These are phyloP conservation scores for Pseudozyma tsukubaensis DNA, from an alignment of 1,284 basidiomycete genomes.

Conservation along the genomic window DNA sequence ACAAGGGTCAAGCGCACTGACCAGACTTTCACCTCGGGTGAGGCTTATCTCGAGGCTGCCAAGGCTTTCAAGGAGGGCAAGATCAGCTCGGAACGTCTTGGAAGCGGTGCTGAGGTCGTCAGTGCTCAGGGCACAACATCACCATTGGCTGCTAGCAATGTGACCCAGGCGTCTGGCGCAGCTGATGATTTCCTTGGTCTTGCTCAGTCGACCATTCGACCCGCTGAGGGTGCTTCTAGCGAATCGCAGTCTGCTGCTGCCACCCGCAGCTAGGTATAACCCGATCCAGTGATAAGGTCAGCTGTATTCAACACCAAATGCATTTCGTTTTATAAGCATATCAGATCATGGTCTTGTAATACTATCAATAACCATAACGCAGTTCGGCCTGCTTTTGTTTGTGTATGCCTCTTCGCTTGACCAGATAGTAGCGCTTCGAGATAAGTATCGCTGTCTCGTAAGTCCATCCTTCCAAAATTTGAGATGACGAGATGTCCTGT, in stretches of 20 bases:
- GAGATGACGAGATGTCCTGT: too few species aligned
- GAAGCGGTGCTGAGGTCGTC: conserved; percentile 8
- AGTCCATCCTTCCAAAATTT: too few species aligned
- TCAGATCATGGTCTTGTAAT: too few species aligned
- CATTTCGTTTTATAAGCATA: not conserved
- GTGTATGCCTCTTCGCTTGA: too few species aligned
- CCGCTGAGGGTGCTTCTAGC: conserved; percentile 7
- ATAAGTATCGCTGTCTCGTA: too few species aligned
- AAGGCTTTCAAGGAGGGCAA: conserved; percentile 44
- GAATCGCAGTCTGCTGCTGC: conserved; percentile 6
- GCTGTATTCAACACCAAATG: not conserved
- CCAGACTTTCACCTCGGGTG: conserved; percentile 46
- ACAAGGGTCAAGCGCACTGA: conserved; percentile 42
- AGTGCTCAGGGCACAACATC: not conserved
- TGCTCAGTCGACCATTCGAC: conserved; percentile 24
- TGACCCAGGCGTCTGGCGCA: conserved; percentile 5
- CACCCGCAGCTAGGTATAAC: not conserved
- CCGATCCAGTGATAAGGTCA: not conserved
- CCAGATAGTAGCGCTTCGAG: too few species aligned
- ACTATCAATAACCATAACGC: too few species aligned
- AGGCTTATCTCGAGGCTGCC: conserved; percentile 51
- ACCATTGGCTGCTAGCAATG: not conserved
- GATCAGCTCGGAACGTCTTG: conserved; percentile 19
- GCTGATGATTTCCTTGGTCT: conserved; percentile 45
- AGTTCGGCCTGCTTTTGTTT: too few species aligned